Conservation (phyloP, 75 land plant genomes). For the Pinus tabuliformis region DNA sequence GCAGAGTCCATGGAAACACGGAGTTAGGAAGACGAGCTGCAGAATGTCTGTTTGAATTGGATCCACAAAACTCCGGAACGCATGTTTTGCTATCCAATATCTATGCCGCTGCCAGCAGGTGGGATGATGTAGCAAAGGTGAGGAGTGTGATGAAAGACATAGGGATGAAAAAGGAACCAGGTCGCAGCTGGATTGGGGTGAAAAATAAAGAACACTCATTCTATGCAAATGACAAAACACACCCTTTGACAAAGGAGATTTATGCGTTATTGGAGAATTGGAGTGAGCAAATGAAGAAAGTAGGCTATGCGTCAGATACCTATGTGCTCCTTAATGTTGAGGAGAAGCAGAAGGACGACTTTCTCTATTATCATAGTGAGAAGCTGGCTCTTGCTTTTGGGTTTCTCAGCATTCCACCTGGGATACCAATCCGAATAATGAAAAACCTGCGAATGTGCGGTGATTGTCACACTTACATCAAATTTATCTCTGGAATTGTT, state of each 20-base stretch:
- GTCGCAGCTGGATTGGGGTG: constrained; percentile 15
- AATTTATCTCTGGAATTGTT: constrained; percentile 2
- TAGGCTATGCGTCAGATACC: constrained; percentile 6
- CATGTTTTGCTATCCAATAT: constrained; percentile 16
- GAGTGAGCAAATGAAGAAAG: constrained; percentile 5
- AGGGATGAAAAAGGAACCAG: constrained; percentile 15
- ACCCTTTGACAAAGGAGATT: constrained; percentile 3
- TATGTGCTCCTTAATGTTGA: constrained; percentile 9
- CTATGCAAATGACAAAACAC: constrained; percentile 8
- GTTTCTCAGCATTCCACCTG: not conserved
- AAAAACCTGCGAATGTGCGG: constrained; percentile 8
- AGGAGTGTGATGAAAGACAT: constrained; percentile 9
- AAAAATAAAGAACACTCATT: constrained; percentile 7
- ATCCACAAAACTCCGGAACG: constrained; percentile 17
- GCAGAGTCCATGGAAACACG: constrained; percentile 12
- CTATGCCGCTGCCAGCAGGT: constrained; percentile 11
- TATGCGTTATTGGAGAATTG: constrained; percentile 3
- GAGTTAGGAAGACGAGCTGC: constrained; percentile 16
- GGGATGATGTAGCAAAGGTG: constrained; percentile 16
- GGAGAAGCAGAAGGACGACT: constrained; percentile 4
- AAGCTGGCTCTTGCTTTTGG: constrained; percentile 12
- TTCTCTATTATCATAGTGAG: constrained; percentile 8
- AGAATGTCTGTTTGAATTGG: constrained; percentile 12
- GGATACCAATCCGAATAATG: constrained; percentile 8
- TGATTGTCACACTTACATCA: constrained; percentile 9